A percentile compares a stretch with the other conserved stretches of the same genome.
phyloP scores from a whole-genome alignment of 2,329 filamentous ascomycete species.

The Stagonosporopsis vannaccii region DNA sequence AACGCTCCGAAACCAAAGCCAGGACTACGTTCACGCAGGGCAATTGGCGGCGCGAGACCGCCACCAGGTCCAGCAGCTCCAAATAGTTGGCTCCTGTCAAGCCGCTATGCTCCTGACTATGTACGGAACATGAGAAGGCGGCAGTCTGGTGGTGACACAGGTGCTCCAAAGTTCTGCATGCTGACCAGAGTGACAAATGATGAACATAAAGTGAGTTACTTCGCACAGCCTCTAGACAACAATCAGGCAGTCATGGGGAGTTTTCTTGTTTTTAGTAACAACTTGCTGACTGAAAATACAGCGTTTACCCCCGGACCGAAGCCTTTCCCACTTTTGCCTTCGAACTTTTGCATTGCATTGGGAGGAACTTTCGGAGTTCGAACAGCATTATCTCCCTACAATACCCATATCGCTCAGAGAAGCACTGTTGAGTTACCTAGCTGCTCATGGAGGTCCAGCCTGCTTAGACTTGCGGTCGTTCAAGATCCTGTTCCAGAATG shows the following conservation, averaged over 20 bases:
- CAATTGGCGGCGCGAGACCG: constrained; percentile 37
- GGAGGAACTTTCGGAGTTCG: constrained; percentile 64
- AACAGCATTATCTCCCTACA: constrained; percentile 61
- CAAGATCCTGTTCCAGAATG: constrained; percentile 58
- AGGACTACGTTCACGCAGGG: constrained; percentile 41
- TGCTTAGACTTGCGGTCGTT: constrained; percentile 55
- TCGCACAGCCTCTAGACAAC: not conserved
- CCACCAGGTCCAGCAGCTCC: constrained; percentile 56
- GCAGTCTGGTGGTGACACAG: constrained; percentile 14
- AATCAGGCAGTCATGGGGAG: not conserved
- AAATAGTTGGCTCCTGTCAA: constrained; percentile 52
- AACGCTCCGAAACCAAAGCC: constrained; percentile 55
- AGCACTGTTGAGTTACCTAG: constrained; percentile 64
- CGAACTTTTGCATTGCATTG: constrained; percentile 64
- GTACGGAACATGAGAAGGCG: constrained; percentile 24
- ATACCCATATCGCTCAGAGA: constrained; percentile 61
- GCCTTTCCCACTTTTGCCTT: constrained; percentile 60
- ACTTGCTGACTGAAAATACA: constrained; percentile 32
- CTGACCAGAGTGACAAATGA: constrained; percentile 34
- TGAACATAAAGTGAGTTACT: constrained; percentile 37
- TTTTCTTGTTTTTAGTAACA: not conserved
- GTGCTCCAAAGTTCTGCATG: constrained; percentile 30
- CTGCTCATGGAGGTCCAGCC: constrained; percentile 55
- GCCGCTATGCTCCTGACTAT: constrained; percentile 39
- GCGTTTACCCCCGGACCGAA: constrained; percentile 45